These are phyloP conservation scores for Phytophthora constricta DNA, from an alignment of 352 stramenopile genomes.

Conservation along the genomic window DNA sequence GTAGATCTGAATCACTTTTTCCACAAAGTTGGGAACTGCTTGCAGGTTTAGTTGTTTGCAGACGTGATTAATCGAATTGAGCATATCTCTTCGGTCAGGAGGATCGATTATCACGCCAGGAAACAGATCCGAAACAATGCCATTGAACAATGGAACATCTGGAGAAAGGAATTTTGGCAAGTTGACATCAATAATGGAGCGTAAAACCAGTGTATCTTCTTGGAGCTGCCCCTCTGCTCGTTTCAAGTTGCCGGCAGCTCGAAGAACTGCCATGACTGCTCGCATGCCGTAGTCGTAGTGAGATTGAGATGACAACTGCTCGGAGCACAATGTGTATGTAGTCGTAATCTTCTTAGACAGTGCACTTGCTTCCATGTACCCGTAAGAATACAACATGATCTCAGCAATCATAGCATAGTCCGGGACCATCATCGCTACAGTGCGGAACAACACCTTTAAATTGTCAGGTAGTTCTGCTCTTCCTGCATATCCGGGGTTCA, in stretches of 20 bases:
- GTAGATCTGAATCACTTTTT: conserved; percentile 96
- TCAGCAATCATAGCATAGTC: conserved; percentile 95
- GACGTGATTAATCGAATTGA: conserved; percentile 80
- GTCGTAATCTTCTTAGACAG: conserved; percentile 95
- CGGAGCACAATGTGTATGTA: conserved; percentile 93
- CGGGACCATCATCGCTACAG: conserved; percentile 94
- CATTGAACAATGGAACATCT: conserved; percentile 94
- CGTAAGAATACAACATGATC: conserved; percentile 95
- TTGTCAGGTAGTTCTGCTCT: conserved; percentile 93
- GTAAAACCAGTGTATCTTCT: conserved; percentile 90
- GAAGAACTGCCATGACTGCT: conserved; percentile 94
- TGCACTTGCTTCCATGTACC: conserved; percentile 90
- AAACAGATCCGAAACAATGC: conserved; percentile 95
- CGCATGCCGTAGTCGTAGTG: conserved; percentile 97
- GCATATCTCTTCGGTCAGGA: conserved; percentile 86
- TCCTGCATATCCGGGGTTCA: conserved; percentile 92
- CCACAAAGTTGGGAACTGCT: conserved; percentile 89
- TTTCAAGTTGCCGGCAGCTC: conserved; percentile 93
- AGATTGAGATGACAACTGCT: conserved; percentile 94
- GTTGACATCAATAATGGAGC: conserved; percentile 95
- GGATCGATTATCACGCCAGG: conserved; percentile 91
- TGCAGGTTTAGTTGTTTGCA: conserved; percentile 89
- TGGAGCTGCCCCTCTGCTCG: conserved; percentile 77
- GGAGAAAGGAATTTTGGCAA: conserved; percentile 94
- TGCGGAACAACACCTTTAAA: conserved; percentile 93